Evolutionary conservation across 2,329 filamentous ascomycete genomes (phyloP).

Genomic region (Colletotrichum sp.): DNA sequence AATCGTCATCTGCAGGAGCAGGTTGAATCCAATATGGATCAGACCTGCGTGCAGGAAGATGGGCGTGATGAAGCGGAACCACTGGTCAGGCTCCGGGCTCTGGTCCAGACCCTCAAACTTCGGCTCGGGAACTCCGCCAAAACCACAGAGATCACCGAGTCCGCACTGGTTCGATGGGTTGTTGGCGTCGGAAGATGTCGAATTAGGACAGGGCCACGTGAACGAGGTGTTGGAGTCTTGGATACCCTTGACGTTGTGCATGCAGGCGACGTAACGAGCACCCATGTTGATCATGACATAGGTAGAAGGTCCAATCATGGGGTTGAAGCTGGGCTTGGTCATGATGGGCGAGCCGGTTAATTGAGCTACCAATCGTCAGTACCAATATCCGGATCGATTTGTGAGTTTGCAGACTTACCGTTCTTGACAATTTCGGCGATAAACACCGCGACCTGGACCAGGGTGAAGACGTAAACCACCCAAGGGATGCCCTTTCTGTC

Average conservation of each 20-base stretch:
- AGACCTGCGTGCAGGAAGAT: slow-evolving; percentile 96
- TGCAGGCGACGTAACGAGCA: slow-evolving; percentile 89
- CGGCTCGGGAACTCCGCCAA: slow-evolving; percentile 76
- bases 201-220: slow-evolving; percentile 82
- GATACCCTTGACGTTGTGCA: slow-evolving; percentile 80
- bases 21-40: slow-evolving; percentile 95
- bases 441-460: slow-evolving; percentile 83
- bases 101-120: slow-evolving; percentile 56
- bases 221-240: slow-evolving; percentile 57
- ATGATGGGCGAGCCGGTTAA: slow-evolving; percentile 80
- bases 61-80: slow-evolving; percentile 94
- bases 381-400: neutral
- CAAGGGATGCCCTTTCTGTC: slow-evolving; percentile 70
- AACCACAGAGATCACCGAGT: slow-evolving; percentile 83
- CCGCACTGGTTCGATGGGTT: slow-evolving; percentile 65
- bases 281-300: slow-evolving; percentile 97
- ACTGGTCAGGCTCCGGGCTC: slow-evolving; percentile 80
- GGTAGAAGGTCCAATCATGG: slow-evolving; percentile 93
- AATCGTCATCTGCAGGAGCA: slow-evolving; percentile 88
- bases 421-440: slow-evolving; percentile 87
- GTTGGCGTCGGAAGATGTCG: slow-evolving; percentile 63
- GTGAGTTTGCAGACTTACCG: slow-evolving; percentile 57
- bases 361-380: slow-evolving; percentile 54
- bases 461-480: slow-evolving; percentile 81
- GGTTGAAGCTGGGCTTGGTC: slow-evolving; percentile 87